These are phyloP conservation scores for Umbellularia californica DNA, from an alignment of 164 flowering plant genomes.

Conservation along the genomic window DNA sequence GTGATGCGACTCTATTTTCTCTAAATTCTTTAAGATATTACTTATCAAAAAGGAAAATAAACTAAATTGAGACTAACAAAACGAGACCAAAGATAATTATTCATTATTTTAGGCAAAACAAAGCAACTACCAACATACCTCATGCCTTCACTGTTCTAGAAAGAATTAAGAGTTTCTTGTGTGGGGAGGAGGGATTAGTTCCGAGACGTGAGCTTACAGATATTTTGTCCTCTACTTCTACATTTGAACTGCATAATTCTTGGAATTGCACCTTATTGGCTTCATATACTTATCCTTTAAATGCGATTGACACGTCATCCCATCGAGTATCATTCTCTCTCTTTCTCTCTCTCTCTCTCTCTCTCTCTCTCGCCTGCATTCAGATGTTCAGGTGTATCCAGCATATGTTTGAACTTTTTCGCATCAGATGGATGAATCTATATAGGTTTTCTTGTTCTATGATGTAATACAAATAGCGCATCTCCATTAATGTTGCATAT, in stretches of 20 bases:
- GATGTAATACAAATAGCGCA: too few relatives aligned
- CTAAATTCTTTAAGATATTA: too few relatives aligned
- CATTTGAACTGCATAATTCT: conserved; percentile 1
- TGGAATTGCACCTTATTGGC: too few relatives aligned
- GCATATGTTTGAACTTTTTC: neutral
- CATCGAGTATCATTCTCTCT: too few relatives aligned
- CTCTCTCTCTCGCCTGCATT: neutral
- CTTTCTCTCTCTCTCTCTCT: neutral
- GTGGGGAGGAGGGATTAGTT: conserved; percentile 28
- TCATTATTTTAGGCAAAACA: conserved; percentile 56
- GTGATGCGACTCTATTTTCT: too few relatives aligned
- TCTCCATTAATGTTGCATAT: too few relatives aligned
- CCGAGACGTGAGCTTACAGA: conserved; percentile 28
- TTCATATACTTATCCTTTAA: too few relatives aligned
- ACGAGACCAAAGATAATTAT: neutral
- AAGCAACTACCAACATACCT: conserved; percentile 50
- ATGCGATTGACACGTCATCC: too few relatives aligned
- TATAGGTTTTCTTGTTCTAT: too few relatives aligned
- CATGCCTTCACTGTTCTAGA: conserved; percentile 51
- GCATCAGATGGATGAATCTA: neutral
- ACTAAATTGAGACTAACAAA: neutral
- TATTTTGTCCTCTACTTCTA: neutral
- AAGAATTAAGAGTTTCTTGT: conserved; percentile 49
- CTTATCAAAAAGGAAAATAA: neutral
- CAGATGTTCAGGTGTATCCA: neutral